phyloP scores from a whole-genome alignment of 495 filamentous ascomycete genomes.

The Hypoxylon lienhwacheense region DNA sequence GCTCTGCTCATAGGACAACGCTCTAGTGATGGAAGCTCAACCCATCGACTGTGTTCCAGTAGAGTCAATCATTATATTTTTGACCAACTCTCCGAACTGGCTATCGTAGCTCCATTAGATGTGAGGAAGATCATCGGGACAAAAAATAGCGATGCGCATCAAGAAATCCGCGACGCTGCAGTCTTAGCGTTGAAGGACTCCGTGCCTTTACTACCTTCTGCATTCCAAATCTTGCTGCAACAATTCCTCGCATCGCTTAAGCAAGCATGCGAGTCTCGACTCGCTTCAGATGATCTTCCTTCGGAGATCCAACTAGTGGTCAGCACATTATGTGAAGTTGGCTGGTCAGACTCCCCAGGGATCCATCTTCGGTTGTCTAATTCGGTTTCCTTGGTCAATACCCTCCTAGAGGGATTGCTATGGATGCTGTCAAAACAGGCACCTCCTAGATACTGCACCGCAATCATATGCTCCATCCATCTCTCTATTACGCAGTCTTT shows the following conservation, averaged over 20 bases:
- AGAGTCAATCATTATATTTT: conserved; percentile 42
- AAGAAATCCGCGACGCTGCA: conserved; percentile 44
- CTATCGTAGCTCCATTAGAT: conserved; percentile 28
- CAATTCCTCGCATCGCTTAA: conserved; percentile 32
- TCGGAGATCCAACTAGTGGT: conserved; percentile 30
- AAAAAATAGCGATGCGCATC: conserved; percentile 35
- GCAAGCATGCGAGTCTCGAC: conserved; percentile 22
- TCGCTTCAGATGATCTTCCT: conserved; percentile 21
- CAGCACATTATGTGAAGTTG: conserved; percentile 24
- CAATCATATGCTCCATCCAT: conserved; percentile 33
- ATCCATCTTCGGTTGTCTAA: conserved; percentile 11
- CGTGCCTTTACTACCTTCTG: conserved; percentile 42
- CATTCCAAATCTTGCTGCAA: conserved; percentile 35
- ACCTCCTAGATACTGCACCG: conserved; percentile 26
- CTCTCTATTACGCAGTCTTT: conserved; percentile 19
- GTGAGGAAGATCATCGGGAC: conserved; percentile 13
- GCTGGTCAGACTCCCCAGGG: conserved; percentile 3
- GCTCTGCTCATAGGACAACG: conserved; percentile 44
- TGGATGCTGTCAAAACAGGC: conserved; percentile 31
- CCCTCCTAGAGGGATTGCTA: conserved; percentile 20
- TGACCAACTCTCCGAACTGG: conserved; percentile 27
- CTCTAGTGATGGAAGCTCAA: conserved; percentile 8
- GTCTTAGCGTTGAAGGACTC: conserved; percentile 44
- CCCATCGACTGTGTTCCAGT: conserved; percentile 37
- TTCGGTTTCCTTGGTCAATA: conserved; percentile 25